Evolutionary conservation across 306 rosid genomes (phyloP).

Genomic region (Styphnolobium japonicum): DNA sequence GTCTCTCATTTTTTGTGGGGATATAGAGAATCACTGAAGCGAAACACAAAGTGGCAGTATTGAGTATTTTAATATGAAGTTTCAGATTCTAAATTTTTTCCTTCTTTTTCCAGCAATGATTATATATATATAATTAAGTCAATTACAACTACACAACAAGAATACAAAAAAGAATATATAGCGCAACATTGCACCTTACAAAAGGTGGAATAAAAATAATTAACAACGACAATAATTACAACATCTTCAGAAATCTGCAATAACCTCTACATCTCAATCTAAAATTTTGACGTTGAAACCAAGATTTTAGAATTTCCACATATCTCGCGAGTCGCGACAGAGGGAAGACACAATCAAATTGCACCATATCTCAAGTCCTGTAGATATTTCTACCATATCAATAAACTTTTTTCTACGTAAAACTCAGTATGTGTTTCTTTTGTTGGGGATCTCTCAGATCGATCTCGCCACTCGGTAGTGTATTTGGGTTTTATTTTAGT

Average conservation of each 20-base stretch:
- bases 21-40: background rate
- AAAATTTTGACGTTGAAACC: too few species aligned
- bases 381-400: too few species aligned
- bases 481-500: too few species aligned
- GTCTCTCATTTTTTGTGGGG: background rate
- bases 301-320: too few species aligned
- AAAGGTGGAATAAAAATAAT: background rate
- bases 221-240: background rate
- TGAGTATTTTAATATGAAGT: slow-evolving; percentile 4
- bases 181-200: background rate
- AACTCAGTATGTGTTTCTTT: too few species aligned
- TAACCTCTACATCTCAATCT: too few species aligned
- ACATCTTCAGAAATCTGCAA: background rate
- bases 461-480: too few species aligned
- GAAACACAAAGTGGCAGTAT: background rate
- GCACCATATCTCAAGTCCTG: too few species aligned
- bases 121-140: background rate
- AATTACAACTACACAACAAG: background rate
- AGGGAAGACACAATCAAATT: too few species aligned
- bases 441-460: too few species aligned
- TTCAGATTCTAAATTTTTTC: slow-evolving; percentile 1
- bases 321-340: too few species aligned
- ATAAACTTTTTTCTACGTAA: too few species aligned
- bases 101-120: background rate
- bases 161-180: background rate